These are phyloP conservation scores for Colletotrichum cereale DNA, from an alignment of 2,329 filamentous ascomycete species.

Conservation along the genomic window DNA sequence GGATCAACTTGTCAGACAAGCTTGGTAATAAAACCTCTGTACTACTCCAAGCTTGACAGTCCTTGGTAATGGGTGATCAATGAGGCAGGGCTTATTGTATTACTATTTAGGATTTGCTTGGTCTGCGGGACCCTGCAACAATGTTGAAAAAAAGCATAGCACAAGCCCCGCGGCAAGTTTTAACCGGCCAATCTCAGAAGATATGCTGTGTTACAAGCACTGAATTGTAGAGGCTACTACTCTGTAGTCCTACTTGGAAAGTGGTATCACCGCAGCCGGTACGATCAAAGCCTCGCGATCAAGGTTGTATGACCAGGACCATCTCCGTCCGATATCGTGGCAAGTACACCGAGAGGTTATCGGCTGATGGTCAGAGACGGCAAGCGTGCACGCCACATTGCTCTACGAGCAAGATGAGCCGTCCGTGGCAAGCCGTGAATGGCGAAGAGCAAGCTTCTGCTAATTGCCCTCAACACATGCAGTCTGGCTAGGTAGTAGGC, in stretches of 20 bases:
- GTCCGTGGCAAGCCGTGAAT: neutral
- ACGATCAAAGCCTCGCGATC: neutral
- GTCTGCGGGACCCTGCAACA: neutral
- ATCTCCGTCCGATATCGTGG: too few species aligned
- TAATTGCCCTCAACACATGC: neutral
- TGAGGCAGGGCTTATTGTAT: too few species aligned
- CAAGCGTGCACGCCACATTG: neutral
- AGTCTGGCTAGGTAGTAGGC: too few species aligned
- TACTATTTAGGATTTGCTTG: too few species aligned
- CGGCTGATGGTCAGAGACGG: neutral
- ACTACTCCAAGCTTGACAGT: neutral
- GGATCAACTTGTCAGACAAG: neutral
- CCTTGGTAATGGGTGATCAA: neutral
- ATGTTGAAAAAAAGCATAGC: too few species aligned
- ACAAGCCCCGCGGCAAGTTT: neutral
- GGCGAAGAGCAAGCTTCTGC: neutral
- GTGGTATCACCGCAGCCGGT: neutral
- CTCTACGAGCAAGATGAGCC: neutral
- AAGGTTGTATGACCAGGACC: neutral
- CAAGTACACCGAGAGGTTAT: neutral
- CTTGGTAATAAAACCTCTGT: too few species aligned
- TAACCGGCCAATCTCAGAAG: neutral
- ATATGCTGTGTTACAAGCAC: neutral
- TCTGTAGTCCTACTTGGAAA: neutral
- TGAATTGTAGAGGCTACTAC: too few species aligned